Percentiles rank a stretch among this genome's conserved stretches.
Conservation (phyloP, 768 basidiomycete genomes). For the Clitopilus passeckerianus region DNA sequence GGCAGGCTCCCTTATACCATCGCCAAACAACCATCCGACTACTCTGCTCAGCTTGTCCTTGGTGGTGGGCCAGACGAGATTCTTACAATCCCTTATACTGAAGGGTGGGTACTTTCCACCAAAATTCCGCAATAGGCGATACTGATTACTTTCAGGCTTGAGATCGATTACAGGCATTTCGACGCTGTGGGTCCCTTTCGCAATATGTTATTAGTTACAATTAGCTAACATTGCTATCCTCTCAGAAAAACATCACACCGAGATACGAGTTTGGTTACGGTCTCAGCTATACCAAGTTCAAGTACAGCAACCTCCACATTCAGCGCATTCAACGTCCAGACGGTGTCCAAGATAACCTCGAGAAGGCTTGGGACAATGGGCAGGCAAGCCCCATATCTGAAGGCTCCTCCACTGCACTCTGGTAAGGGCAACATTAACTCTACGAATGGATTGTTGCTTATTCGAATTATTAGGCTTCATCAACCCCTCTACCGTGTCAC, state of each 20-base stretch:
- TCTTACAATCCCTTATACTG: constrained; percentile 53
- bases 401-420: constrained; percentile 59
- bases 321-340: constrained; percentile 32
- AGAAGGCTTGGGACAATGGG: constrained; percentile 54
- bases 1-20: constrained; percentile 74
- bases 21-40: constrained; percentile 54
- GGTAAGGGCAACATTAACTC: constrained; percentile 27
- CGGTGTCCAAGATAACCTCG: constrained; percentile 31
- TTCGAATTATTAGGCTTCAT: constrained; percentile 46
- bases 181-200: constrained; percentile 47
- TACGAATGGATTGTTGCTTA: neutral
- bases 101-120: constrained; percentile 32
- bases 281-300: constrained; percentile 79
- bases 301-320: constrained; percentile 57
- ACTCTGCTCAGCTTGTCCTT: constrained; percentile 43
- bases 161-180: constrained; percentile 72
- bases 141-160: constrained; percentile 28
- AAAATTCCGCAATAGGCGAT: neutral
- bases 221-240: constrained; percentile 8
- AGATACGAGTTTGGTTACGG: constrained; percentile 92
- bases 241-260: constrained; percentile 63
- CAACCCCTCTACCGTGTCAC: constrained; percentile 56
- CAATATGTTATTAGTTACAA: neutral
- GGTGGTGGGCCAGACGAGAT: constrained; percentile 31
- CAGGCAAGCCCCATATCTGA: constrained; percentile 46